These are phyloP conservation scores for Dothistroma pini DNA, from an alignment of 2,329 filamentous ascomycete species.

Conservation along the genomic window DNA sequence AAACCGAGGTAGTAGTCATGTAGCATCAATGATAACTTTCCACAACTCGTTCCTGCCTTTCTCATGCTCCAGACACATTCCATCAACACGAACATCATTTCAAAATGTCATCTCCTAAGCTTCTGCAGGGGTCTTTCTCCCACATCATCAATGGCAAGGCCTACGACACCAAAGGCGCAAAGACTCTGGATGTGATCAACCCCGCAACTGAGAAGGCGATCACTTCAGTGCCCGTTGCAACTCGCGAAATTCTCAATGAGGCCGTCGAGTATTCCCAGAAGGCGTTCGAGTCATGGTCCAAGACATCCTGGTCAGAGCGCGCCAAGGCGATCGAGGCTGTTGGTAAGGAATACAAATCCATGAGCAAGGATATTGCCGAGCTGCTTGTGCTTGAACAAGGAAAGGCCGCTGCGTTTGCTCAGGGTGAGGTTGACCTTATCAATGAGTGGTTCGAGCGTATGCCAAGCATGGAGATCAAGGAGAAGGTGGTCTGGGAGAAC, in stretches of 20 bases:
- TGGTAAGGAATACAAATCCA: conserved; percentile 19
- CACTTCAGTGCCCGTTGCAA: conserved; percentile 36
- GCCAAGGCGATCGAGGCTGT: conserved; percentile 17
- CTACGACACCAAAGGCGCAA: conserved; percentile 26
- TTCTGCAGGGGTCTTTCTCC: conserved; percentile 27
- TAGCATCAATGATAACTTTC: too few species aligned
- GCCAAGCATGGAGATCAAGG: conserved; percentile 21
- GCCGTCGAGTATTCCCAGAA: conserved; percentile 33
- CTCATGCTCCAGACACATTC: too few species aligned
- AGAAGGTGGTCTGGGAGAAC: conserved; percentile 19
- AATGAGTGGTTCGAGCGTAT: conserved; percentile 21
- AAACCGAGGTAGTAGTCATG: too few species aligned
- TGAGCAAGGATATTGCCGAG: conserved; percentile 15
- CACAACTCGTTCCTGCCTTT: too few species aligned
- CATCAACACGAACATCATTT: too few species aligned
- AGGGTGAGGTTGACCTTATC: conserved; percentile 19
- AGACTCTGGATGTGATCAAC: conserved; percentile 34
- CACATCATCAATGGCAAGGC: conserved; percentile 39
- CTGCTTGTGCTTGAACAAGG: conserved; percentile 22
- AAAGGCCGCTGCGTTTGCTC: conserved; percentile 18
- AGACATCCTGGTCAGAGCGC: conserved; percentile 35
- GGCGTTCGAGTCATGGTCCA: conserved; percentile 36
- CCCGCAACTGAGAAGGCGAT: conserved; percentile 35
- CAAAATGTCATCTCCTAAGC: conserved; percentile 19
- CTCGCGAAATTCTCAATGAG: conserved; percentile 37